Evolutionary conservation across 1,284 basidiomycete genomes (phyloP).

Genomic region (Fomitopsis betulina): DNA sequence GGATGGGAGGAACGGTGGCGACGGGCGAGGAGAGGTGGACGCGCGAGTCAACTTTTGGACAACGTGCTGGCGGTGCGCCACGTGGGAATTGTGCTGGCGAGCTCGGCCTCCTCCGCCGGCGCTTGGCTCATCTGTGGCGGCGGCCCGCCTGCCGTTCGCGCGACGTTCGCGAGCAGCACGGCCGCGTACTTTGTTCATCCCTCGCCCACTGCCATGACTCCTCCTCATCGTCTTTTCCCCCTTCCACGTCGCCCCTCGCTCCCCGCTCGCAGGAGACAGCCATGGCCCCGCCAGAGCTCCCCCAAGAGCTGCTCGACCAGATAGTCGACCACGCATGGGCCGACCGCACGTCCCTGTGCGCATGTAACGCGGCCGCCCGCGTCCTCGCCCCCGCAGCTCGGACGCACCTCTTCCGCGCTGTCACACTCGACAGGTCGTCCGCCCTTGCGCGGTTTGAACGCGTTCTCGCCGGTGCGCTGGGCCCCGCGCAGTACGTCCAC

Average conservation of each 20-base stretch:
- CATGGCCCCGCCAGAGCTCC: neutral
- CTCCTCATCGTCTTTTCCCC: neutral
- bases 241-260: neutral
- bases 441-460: constrained; percentile 14
- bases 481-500: constrained; percentile 11
- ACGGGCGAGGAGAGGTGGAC: neutral
- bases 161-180: neutral
- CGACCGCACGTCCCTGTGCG: constrained; percentile 25
- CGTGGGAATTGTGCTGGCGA: neutral
- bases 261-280: neutral
- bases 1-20: neutral
- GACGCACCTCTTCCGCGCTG: constrained; percentile 30
- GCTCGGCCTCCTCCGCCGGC: neutral
- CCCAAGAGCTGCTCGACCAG: constrained; percentile 30
- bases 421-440: constrained; percentile 8
- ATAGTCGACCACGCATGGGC: constrained; percentile 31
- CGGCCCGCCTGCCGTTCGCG: neutral
- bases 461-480: constrained; percentile 11
- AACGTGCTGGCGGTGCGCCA: constrained; percentile 4
- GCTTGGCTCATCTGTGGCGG: neutral
- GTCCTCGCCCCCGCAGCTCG: constrained; percentile 30
- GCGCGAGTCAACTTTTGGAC: neutral
- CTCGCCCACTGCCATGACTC: neutral
- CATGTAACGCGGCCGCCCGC: constrained; percentile 31
- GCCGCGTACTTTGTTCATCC: neutral